phyloP scores from a whole-genome alignment of 306 rosid species.

The Lathyrus aphaca region DNA sequence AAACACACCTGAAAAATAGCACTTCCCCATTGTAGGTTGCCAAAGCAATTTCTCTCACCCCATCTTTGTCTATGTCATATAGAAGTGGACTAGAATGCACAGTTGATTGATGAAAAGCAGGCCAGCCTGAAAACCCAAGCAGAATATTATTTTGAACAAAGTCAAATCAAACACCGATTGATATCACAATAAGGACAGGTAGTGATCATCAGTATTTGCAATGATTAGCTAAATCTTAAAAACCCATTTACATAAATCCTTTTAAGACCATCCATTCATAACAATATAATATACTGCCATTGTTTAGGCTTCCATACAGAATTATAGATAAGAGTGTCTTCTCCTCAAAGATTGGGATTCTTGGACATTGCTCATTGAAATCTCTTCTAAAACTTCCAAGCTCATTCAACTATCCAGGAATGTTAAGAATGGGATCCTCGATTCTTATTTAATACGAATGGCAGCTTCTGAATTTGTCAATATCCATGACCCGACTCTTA shows the following conservation, averaged over 20 bases:
- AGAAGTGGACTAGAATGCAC: conserved; percentile 95
- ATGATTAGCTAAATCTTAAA: conserved; percentile 1
- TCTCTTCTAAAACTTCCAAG: not conserved
- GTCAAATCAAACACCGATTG: conserved; percentile 16
- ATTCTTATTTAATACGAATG: not conserved
- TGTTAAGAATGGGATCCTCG: not conserved
- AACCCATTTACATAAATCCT: conserved; percentile 3
- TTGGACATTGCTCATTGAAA: not conserved
- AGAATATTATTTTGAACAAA: conserved; percentile 29
- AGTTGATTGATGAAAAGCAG: conserved; percentile 98
- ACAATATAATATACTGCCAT: conserved; percentile 7
- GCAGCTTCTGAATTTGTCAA: not conserved
- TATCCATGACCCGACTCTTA: not conserved
- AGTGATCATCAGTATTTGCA: conserved; percentile 28
- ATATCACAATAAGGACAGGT: conserved; percentile 27
- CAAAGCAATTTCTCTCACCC: conserved; percentile 92
- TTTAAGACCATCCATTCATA: conserved; percentile 32
- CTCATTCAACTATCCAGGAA: not conserved
- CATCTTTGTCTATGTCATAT: conserved; percentile 97
- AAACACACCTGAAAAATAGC: conserved; percentile 85
- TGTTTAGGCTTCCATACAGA: conserved; percentile 3
- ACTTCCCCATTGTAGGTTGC: conserved; percentile 99
- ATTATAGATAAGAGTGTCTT: not conserved
- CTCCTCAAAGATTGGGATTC: not conserved
- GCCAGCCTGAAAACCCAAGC: conserved; percentile 82